Percentiles rank a stretch among this genome's conserved stretches.
Conservation (phyloP, 768 basidiomycete species). For the Lactarius sp. region DNA sequence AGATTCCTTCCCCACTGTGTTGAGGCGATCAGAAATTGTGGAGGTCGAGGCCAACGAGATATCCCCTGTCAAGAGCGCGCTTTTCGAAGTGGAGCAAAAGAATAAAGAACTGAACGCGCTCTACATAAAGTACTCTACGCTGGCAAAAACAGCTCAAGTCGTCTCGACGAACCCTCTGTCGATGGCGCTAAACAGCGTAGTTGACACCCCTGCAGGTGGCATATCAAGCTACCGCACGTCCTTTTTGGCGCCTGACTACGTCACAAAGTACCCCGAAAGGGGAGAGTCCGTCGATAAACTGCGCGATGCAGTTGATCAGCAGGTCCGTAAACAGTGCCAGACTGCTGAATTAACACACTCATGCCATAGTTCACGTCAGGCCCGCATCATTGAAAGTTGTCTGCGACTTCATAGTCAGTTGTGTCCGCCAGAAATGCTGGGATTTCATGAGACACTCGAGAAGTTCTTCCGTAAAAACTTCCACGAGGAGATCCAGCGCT, state of each 20-base stretch:
- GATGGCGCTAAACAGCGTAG: conserved; percentile 81
- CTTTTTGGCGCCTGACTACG: conserved; percentile 71
- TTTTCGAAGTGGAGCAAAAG: conserved; percentile 75
- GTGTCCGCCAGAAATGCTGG: conserved; percentile 83
- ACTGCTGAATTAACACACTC: not conserved
- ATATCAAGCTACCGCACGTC: conserved; percentile 69
- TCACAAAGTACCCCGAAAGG: conserved; percentile 63
- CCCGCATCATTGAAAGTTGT: conserved; percentile 77
- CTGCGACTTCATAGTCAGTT: conserved; percentile 77
- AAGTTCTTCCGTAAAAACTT: conserved; percentile 84
- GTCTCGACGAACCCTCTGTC: conserved; percentile 77
- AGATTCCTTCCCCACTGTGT: conserved; percentile 85
- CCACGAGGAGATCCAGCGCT: conserved; percentile 70
- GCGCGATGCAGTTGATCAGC: conserved; percentile 70
- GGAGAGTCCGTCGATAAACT: conserved; percentile 69
- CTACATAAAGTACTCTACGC: conserved; percentile 65
- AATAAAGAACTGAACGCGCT: conserved; percentile 71
- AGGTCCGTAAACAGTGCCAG: conserved; percentile 43
- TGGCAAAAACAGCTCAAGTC: conserved; percentile 68
- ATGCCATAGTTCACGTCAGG: conserved; percentile 37
- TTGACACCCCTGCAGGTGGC: conserved; percentile 77
- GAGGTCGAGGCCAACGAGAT: conserved; percentile 67
- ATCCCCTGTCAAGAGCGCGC: conserved; percentile 79
- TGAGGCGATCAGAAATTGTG: conserved; percentile 83
- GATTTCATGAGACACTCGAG: conserved; percentile 87